Evolutionary conservation across 106 monocot genomes (phyloP).

Genomic region (Iris macrosiphon): DNA sequence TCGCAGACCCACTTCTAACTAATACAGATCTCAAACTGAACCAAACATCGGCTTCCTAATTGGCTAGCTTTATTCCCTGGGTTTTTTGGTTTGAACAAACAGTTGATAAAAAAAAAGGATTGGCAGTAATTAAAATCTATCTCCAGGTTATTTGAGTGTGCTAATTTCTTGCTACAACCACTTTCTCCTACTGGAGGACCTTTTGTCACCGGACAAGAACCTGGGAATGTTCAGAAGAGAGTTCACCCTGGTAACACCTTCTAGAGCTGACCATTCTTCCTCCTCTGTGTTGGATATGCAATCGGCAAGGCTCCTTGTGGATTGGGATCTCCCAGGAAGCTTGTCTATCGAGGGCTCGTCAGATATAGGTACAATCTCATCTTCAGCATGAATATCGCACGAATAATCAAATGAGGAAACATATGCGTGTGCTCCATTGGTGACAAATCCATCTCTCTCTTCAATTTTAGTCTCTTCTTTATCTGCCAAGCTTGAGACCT

Average conservation of each 20-base stretch:
- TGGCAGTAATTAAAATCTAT: not conserved
- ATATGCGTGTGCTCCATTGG: not conserved
- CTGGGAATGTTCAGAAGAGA: constrained; percentile 74
- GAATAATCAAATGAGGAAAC: constrained; percentile 13
- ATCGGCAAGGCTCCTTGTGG: constrained; percentile 68
- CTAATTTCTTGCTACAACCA: constrained; percentile 18
- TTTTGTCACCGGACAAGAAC: constrained; percentile 41
- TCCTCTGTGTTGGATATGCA: constrained; percentile 63
- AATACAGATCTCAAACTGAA: too few relatives aligned
- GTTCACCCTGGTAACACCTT: constrained; percentile 83
- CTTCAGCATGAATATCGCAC: constrained; percentile 2
- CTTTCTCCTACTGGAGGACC: constrained; percentile 37
- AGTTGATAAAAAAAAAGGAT: not conserved
- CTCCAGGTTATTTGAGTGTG: not conserved
- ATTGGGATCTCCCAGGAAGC: constrained; percentile 35
- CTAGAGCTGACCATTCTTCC: constrained; percentile 88
- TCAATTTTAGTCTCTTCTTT: constrained; percentile 1
- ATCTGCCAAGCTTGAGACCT: not conserved
- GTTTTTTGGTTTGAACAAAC: not conserved
- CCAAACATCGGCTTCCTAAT: too few relatives aligned
- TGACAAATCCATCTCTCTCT: not conserved
- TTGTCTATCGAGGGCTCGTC: constrained; percentile 28
- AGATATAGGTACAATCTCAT: constrained; percentile 41
- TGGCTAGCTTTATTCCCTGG: not conserved
- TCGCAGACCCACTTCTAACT: too few relatives aligned